phyloP scores from a whole-genome alignment of 371 early-diverging fungal genomes.

The Syncephalis fuscata region DNA sequence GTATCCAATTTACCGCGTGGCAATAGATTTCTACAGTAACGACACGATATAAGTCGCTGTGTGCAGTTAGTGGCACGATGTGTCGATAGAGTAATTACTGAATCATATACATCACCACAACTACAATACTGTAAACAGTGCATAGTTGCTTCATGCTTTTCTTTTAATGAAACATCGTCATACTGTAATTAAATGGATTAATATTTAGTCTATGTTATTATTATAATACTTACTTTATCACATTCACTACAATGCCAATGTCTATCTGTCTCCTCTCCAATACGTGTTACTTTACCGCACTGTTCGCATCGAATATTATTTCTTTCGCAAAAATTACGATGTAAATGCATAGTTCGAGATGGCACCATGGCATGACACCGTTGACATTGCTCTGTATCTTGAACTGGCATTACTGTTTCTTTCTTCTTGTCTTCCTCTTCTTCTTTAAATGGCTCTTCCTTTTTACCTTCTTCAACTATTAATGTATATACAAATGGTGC shows the following conservation, averaged over 20 bases:
- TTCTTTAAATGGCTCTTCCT: too few species aligned
- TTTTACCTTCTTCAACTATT: too few species aligned
- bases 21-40: slow-evolving; percentile 59
- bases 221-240: slow-evolving; percentile 13
- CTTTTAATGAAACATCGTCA: slow-evolving; percentile 23
- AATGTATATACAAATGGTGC: too few species aligned
- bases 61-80: slow-evolving; percentile 59
- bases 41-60: slow-evolving; percentile 58
- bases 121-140: slow-evolving; percentile 44
- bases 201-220: not conserved
- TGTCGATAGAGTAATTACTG: slow-evolving; percentile 29
- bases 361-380: slow-evolving; percentile 20
- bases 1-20: slow-evolving; percentile 42
- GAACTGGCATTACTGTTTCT: too few species aligned
- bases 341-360: slow-evolving; percentile 33
- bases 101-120: slow-evolving; percentile 24
- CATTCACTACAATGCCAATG: slow-evolving; percentile 80
- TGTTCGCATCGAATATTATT: slow-evolving; percentile 50
- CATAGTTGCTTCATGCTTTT: slow-evolving; percentile 45
- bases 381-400: too few species aligned
- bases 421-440: too few species aligned
- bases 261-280: slow-evolving; percentile 27
- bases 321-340: slow-evolving; percentile 57
- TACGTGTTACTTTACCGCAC: slow-evolving; percentile 51
- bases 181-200: not conserved